Evolutionary conservation across 1,284 basidiomycete species (phyloP).

Genomic region (Sanghuangporus baumii): DNA sequence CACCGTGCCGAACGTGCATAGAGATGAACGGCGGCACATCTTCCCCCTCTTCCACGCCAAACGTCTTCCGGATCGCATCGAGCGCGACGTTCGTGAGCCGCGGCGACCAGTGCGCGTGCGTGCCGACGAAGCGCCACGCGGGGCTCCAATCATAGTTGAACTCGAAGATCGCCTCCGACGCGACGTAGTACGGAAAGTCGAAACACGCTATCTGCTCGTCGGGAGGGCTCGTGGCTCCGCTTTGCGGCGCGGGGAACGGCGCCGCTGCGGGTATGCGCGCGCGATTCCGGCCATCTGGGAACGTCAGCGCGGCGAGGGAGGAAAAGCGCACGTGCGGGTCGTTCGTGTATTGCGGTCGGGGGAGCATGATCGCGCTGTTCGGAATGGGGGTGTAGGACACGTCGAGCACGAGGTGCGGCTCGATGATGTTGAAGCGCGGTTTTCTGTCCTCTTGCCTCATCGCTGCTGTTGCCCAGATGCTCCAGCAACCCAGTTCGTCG

Average conservation of each 20-base stretch:
- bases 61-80: constrained; percentile 36
- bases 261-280: constrained; percentile 26
- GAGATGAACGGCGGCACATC: constrained; percentile 48
- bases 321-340: constrained; percentile 42
- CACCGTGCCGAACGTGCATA: constrained; percentile 58
- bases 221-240: constrained; percentile 32
- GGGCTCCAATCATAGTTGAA: constrained; percentile 42
- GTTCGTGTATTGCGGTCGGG: constrained; percentile 32
- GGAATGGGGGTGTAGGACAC: constrained; percentile 47
- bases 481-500: constrained; percentile 70
- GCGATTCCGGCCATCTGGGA: constrained; percentile 33
- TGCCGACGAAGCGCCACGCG: constrained; percentile 43
- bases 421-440: constrained; percentile 42
- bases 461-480: constrained; percentile 19
- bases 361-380: constrained; percentile 35
- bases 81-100: constrained; percentile 34
- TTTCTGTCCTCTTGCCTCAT: constrained; percentile 27
- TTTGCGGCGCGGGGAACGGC: constrained; percentile 26
- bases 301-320: constrained; percentile 40
- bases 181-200: constrained; percentile 49
- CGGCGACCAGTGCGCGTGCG: constrained; percentile 40
- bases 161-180: constrained; percentile 35
- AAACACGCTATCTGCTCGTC: constrained; percentile 50
- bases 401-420: constrained; percentile 42
- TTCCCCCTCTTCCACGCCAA: constrained; percentile 31